Evolutionary conservation across 306 rosid species (phyloP), one percentile per base, ranked within the genome.

Genomic region (Prunus mume): DNA sequence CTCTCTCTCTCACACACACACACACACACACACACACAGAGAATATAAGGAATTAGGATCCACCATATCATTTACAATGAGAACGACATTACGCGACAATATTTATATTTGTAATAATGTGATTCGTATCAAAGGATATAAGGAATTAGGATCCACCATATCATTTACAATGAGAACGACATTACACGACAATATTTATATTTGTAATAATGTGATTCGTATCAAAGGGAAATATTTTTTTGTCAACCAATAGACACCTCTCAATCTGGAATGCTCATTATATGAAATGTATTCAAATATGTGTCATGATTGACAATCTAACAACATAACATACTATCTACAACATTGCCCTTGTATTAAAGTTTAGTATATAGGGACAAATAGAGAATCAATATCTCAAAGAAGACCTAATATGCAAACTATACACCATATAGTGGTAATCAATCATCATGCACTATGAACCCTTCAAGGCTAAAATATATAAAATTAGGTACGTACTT

Each of bases 391-490:
- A 2, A 17, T 63, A 63, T 63, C 5, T 17, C 22, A 30, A 28
- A 30, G 46, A 63, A 63, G 5, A 17, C 68, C 68, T 17, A 63
- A 63, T 70, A 24, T 28, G 60, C 20, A 10, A 18, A 45, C 45
- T 5, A 51, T 25, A 25, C 45, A 43, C 27, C 17, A 11, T 19
- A 46, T 14, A 60, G 58, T 60, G 43, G 65, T 73, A 18, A 28
- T 46, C 30, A 30, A 73, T 46, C 68, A 46, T 46, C 46, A 46
- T 34, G 30, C 78, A 46, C 60, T 74, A 61, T 19, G 43, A 43
- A 60, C 61, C 43, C 38, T 45, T 11, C 14, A 14, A 34, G 1
- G 51, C 15, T 54, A 20, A 20, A 24, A 72, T 22, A 54, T 32
- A 20, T 12, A n/a, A 25, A 32, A 30, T 52, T 71, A 54, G 32